Evolutionary conservation across 805 yeast species (phyloP).

Genomic region (Debaryomyces maramus): DNA sequence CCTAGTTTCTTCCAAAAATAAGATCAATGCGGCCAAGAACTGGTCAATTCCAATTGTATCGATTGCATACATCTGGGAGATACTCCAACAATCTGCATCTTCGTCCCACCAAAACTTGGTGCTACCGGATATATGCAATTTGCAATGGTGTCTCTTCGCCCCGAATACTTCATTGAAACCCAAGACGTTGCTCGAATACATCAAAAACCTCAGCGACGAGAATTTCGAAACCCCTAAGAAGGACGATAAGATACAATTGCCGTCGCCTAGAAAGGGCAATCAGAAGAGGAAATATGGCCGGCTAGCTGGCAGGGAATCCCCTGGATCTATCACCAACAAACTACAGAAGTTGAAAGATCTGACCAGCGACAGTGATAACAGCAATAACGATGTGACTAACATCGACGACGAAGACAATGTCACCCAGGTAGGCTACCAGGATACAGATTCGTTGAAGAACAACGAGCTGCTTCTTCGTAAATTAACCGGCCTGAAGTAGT

Average conservation of each 20-base stretch:
- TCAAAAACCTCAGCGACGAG: constrained; percentile 16
- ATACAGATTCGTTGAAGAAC: constrained; percentile 19
- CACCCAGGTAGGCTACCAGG: constrained; percentile 25
- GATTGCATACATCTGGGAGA: constrained; percentile 54
- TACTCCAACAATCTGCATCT: constrained; percentile 33
- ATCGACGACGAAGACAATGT: constrained; percentile 18
- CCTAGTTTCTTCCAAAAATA: constrained; percentile 48
- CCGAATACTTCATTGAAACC: constrained; percentile 33
- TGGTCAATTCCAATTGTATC: constrained; percentile 63
- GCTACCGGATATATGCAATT: constrained; percentile 44
- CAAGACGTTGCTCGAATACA: constrained; percentile 21
- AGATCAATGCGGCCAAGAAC: constrained; percentile 56
- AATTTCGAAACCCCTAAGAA: constrained; percentile 11
- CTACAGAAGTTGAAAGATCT: constrained; percentile 5
- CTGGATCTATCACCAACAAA: constrained; percentile 11
- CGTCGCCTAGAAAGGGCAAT: constrained; percentile 53
- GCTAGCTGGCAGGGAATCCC: constrained; percentile 22
- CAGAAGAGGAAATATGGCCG: constrained; percentile 47
- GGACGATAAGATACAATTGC: constrained; percentile 36
- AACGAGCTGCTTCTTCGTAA: constrained; percentile 18
- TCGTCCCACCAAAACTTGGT: constrained; percentile 15
- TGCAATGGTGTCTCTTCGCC: constrained; percentile 57
- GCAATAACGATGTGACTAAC: constrained; percentile 16
- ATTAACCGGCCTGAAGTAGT: constrained; percentile 11
- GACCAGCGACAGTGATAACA: constrained; percentile 4